phyloP scores from a whole-genome alignment of 306 rosid genomes.

The Malus sieversii region DNA sequence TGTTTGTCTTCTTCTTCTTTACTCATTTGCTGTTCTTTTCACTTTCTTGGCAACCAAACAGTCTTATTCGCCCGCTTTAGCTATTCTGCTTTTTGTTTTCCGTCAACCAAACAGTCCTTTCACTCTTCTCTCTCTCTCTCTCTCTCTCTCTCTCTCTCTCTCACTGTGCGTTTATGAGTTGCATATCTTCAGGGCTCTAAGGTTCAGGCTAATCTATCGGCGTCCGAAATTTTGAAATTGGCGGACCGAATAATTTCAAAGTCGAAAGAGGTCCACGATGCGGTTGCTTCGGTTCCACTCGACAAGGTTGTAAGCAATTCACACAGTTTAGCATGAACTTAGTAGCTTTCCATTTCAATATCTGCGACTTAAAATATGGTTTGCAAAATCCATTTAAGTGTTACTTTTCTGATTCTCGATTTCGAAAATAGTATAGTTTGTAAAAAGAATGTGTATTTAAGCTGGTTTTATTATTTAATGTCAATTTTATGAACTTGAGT shows the following conservation, averaged over 20 bases:
- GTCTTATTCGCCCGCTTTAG: not conserved
- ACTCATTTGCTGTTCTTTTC: not conserved
- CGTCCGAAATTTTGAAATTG: constrained; percentile 69
- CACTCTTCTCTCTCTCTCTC: not conserved
- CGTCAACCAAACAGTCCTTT: not conserved
- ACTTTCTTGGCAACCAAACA: not conserved
- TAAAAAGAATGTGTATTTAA: no score
- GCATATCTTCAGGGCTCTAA: constrained; percentile 72
- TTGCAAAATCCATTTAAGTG: not conserved
- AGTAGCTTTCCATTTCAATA: not conserved
- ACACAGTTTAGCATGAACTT: not conserved
- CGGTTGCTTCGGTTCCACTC: constrained; percentile 71
- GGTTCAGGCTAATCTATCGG: constrained; percentile 52
- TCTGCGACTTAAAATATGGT: not conserved
- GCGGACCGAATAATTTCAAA: constrained; percentile 57
- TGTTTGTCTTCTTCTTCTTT: constrained; percentile 49
- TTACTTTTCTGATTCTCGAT: not conserved
- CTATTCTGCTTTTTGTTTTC: not conserved
- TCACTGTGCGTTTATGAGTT: not conserved
- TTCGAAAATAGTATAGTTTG: not conserved
- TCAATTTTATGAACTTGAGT: not conserved
- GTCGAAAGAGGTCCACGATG: constrained; percentile 72
- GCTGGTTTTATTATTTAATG: not conserved
- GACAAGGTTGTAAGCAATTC: constrained; percentile 52
- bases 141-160: not conserved